Base-by-base conservation (phyloP, 352 stramenopile genomes). In the Globisporangium cylindrosporum region DNA sequence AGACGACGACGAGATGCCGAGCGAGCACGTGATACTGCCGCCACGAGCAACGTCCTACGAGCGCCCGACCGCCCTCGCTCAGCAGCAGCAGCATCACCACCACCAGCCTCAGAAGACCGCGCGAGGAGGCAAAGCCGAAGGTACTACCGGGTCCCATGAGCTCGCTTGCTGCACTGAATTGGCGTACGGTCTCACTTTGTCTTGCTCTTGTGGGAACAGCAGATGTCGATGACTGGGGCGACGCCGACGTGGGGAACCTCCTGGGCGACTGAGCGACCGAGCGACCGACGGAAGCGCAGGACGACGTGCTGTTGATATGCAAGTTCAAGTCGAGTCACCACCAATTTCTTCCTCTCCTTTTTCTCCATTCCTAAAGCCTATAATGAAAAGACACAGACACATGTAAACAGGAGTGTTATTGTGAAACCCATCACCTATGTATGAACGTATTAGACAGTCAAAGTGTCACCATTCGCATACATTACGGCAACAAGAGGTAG, bases 211-310 rank as follows among this genome's bases (percentile, higher is more conserved):
- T 63, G 62, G 51, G 24, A 32, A 60, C 32, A 34, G 32, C 58
- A 91, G 81, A 89, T n/a, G 75, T 80, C 20, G 84, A 95, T 51
- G 87, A 95, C 67, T 95, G 84, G 82, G 85, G 84, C 27, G 84
- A 93, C 49, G 87, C 87, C 0, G 85, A 95, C 53, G 85, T 93
- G 9, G 82, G 85, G 32, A 89, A 92, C 53, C 70, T 94, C 55
- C 71, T 92, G 62, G 80, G 80, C 66, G 86, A 94, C 68, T 92
- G 36, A 43, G 36, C 36, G 14, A 48, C 38, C 12, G 9, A 65
- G 41, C 29, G 22, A 46, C 38, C 48, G 22, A 46, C 12, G 38
- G 38, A 46, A 46, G 38, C 38, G 38, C 55, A 20, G 12, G 20
- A 25, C 32, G 55, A 24, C 15, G 32, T 36, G 34, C 12, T 49